Evolutionary conservation across 495 filamentous ascomycete species (phyloP).

Genomic region (Pyrenopolyporus hunteri): DNA sequence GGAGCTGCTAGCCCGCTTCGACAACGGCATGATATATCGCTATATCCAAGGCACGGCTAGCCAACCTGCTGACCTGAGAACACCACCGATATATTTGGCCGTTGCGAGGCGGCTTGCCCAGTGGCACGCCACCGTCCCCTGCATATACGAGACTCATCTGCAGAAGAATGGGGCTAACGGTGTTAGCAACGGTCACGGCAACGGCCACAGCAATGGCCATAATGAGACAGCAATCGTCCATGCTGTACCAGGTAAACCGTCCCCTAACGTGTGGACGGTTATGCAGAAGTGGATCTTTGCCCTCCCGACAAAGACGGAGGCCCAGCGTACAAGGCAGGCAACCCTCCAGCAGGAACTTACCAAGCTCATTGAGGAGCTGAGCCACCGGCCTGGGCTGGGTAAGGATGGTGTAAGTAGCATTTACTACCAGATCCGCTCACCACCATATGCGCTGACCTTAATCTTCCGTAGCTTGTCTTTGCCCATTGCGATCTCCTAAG

Average conservation of each 20-base stretch:
- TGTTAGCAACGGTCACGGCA: slow-evolving; percentile 23
- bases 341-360: slow-evolving; percentile 76
- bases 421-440: background rate
- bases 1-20: slow-evolving; percentile 85
- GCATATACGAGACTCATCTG: slow-evolving; percentile 49
- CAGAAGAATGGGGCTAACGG: slow-evolving; percentile 18
- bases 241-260: slow-evolving; percentile 65
- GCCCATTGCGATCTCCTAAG: slow-evolving; percentile 93
- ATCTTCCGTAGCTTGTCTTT: slow-evolving; percentile 72
- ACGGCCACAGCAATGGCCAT: slow-evolving; percentile 24
- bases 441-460: slow-evolving; percentile 28
- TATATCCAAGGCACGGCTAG: slow-evolving; percentile 84
- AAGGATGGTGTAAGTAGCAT: slow-evolving; percentile 67
- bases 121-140: slow-evolving; percentile 88
- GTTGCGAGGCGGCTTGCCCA: slow-evolving; percentile 83
- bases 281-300: slow-evolving; percentile 95
- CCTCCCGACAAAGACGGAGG: slow-evolving; percentile 71
- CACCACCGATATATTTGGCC: slow-evolving; percentile 74
- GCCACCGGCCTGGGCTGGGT: slow-evolving; percentile 74
- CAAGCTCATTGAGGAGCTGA: slow-evolving; percentile 69
- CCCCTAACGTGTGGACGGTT: slow-evolving; percentile 88
- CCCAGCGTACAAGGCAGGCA: slow-evolving; percentile 68
- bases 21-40: slow-evolving; percentile 94
- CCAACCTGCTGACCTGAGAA: slow-evolving; percentile 76
- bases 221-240: slow-evolving; percentile 56